Evolutionary conservation across 345 rosid species (phyloP).

Genomic region (Pseudoturritis turrita): DNA sequence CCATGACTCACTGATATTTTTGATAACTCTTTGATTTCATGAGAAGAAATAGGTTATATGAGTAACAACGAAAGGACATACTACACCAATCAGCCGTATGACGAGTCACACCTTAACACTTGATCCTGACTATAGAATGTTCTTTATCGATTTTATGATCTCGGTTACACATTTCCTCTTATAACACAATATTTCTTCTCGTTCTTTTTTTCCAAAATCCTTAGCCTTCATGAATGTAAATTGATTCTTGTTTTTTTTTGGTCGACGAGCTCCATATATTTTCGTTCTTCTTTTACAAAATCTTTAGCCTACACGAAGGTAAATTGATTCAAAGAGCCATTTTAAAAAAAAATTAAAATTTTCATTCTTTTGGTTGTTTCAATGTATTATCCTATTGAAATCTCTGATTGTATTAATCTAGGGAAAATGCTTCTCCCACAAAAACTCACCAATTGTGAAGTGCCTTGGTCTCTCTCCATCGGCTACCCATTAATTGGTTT

Average conservation of each 20-base stretch:
- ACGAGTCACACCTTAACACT: too few species aligned
- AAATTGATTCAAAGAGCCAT: constrained; percentile 7
- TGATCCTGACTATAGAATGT: too few species aligned
- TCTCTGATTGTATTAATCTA: not conserved
- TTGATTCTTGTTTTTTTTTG: too few species aligned
- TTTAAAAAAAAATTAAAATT: constrained; percentile 5
- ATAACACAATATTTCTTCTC: constrained; percentile 23
- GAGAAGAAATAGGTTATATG: too few species aligned
- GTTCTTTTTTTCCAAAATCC: not conserved
- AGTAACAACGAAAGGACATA: too few species aligned
- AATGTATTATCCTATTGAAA: not conserved
- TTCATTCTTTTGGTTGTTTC: not conserved
- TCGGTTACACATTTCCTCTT: constrained; percentile 52
- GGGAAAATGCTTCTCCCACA: not conserved
- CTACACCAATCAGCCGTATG: too few species aligned
- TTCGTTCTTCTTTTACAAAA: too few species aligned
- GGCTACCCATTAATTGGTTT: not conserved
- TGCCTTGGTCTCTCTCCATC: not conserved
- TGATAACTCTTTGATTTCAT: too few species aligned
- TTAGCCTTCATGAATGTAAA: not conserved
- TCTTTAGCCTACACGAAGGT: too few species aligned
- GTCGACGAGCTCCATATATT: too few species aligned
- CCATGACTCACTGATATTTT: too few species aligned
- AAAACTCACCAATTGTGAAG: not conserved
- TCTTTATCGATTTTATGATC: too few species aligned